phyloP scores from a whole-genome alignment of 2,329 filamentous ascomycete species.

The Apiospora rasikravindrae region DNA sequence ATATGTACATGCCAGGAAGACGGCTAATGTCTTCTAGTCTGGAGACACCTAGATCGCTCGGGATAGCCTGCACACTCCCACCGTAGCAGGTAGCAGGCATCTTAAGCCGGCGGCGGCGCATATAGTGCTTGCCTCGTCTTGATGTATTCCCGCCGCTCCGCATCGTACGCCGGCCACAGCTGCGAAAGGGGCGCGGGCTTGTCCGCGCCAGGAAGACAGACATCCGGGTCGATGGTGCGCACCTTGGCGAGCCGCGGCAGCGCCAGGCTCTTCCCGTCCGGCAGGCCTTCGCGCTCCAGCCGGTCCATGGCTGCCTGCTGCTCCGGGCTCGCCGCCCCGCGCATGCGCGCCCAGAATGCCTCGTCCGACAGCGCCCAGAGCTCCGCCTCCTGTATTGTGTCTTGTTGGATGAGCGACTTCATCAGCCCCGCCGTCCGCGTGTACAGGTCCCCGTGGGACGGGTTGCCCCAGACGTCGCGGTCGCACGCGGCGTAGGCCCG shows the following conservation, averaged over 20 bases:
- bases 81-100: background rate
- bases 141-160: slow-evolving; percentile 29
- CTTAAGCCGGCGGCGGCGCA: slow-evolving; percentile 12
- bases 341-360: slow-evolving; percentile 42
- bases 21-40: background rate
- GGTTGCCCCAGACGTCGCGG: slow-evolving; percentile 44
- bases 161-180: slow-evolving; percentile 29
- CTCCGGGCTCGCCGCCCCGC: slow-evolving; percentile 27
- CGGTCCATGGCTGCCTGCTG: slow-evolving; percentile 29
- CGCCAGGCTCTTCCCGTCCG: slow-evolving; percentile 31
- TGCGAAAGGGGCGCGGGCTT: slow-evolving; percentile 28
- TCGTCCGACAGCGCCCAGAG: slow-evolving; percentile 42
- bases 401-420: slow-evolving; percentile 25
- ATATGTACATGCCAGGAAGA: background rate
- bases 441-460: slow-evolving; percentile 43
- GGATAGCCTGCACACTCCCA: background rate
- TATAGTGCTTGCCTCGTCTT: slow-evolving; percentile 26
- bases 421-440: slow-evolving; percentile 41
- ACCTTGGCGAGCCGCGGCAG: slow-evolving; percentile 38
- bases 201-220: slow-evolving; percentile 26
- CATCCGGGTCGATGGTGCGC: slow-evolving; percentile 41
- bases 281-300: slow-evolving; percentile 32
- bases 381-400: slow-evolving; percentile 36
- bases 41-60: background rate
- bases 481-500: slow-evolving; percentile 41